Evolutionary conservation across 306 rosid genomes (phyloP).

Genomic region (Senna tora): DNA sequence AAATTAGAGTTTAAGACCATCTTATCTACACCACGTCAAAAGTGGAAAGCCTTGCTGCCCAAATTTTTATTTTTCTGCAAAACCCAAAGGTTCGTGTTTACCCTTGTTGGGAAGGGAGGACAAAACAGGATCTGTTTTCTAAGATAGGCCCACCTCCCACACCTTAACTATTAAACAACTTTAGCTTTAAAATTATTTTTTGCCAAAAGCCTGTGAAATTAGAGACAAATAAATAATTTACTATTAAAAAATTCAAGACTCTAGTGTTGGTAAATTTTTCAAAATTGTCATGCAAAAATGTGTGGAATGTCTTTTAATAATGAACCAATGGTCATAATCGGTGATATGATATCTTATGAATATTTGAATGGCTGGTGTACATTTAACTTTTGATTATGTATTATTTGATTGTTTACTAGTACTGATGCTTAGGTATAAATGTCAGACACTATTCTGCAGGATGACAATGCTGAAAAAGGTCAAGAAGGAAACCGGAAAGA

Average conservation of each 20-base stretch:
- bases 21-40: background rate
- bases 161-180: background rate
- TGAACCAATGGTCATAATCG: background rate
- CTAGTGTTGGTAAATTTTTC: background rate
- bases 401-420: conserved; percentile 28
- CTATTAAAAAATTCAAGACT: background rate
- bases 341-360: conserved; percentile 4
- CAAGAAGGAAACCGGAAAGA: conserved; percentile 64
- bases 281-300: background rate
- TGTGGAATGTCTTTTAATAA: background rate
- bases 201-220: background rate
- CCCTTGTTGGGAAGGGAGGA: background rate
- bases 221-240: background rate
- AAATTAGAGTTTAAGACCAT: background rate
- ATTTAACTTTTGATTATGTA: conserved; percentile 34
- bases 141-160: background rate
- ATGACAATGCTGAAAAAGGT: conserved; percentile 55
- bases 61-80: background rate
- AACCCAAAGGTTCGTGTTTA: background rate
- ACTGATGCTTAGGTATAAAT: conserved; percentile 36
- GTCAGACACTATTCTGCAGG: conserved; percentile 51
- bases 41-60: background rate
- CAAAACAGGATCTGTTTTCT: background rate
- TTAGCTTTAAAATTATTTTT: background rate
- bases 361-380: conserved; percentile 11